Evolutionary conservation across 257 asterid species (phyloP).

Genomic region (Capsicum chinense): DNA sequence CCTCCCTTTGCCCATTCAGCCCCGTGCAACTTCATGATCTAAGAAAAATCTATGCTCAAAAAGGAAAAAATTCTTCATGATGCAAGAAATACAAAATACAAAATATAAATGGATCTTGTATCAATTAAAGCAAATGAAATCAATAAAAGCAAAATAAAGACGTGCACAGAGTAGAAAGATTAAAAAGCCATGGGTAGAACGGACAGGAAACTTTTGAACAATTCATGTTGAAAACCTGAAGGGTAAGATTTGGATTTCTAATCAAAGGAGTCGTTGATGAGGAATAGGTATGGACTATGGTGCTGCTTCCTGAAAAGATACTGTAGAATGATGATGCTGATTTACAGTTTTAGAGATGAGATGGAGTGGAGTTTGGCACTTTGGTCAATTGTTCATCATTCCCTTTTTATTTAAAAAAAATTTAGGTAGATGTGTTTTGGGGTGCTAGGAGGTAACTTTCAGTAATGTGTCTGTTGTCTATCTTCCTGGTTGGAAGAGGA

Average conservation of each 20-base stretch:
- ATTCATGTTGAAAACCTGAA: background rate
- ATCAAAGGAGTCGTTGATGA: background rate
- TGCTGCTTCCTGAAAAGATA: background rate
- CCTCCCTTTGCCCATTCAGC: constrained; percentile 1
- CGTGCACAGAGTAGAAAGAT: constrained; percentile 1
- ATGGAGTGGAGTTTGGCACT: background rate
- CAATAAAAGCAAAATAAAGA: background rate
- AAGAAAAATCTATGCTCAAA: background rate
- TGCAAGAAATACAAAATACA: background rate
- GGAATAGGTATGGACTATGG: background rate
- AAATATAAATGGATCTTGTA: background rate
- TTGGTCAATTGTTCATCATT: background rate
- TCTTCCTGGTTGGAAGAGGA: background rate
- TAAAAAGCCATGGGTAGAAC: background rate
- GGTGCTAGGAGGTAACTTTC: background rate
- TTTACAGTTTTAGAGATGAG: constrained; percentile 8
- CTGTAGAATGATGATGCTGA: constrained; percentile 4
- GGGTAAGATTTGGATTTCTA: background rate
- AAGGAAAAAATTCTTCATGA: background rate
- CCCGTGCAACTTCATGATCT: background rate
- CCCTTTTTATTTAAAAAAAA: background rate
- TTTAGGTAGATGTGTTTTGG: background rate
- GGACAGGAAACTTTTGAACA: constrained; percentile 1
- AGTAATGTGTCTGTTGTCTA: background rate
- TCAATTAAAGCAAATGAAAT: constrained; percentile 5